Evolutionary conservation across 805 yeast species (phyloP).

Genomic region (Komagataella mondaviorum): DNA sequence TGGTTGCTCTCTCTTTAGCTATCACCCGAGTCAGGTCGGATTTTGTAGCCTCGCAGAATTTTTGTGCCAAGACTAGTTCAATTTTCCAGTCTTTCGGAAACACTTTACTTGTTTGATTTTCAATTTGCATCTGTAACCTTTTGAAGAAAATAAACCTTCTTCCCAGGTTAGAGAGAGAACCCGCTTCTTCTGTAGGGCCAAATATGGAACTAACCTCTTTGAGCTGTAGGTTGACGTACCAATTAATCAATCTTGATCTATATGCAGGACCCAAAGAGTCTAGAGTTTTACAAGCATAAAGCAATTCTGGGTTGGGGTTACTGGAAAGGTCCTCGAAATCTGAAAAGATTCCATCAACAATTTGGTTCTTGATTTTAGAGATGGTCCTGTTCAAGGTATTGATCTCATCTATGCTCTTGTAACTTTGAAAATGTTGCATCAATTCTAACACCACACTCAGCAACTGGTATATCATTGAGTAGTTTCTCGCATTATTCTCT

Average conservation of each 20-base stretch:
- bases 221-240: slow-evolving; percentile 62
- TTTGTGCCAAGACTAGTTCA: slow-evolving; percentile 40
- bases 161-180: slow-evolving; percentile 75
- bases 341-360: slow-evolving; percentile 56
- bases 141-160: slow-evolving; percentile 76
- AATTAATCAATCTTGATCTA: slow-evolving; percentile 45
- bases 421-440: slow-evolving; percentile 60
- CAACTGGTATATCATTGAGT: slow-evolving; percentile 42
- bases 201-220: slow-evolving; percentile 70
- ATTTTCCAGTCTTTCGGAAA: slow-evolving; percentile 73
- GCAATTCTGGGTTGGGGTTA: slow-evolving; percentile 19
- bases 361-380: slow-evolving; percentile 39
- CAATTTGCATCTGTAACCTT: slow-evolving; percentile 48
- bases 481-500: slow-evolving; percentile 18
- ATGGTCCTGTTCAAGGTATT: slow-evolving; percentile 51
- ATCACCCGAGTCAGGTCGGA: slow-evolving; percentile 50
- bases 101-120: slow-evolving; percentile 30
- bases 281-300: slow-evolving; percentile 60
- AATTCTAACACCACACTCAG: slow-evolving; percentile 65
- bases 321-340: slow-evolving; percentile 45
- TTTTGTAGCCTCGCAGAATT: slow-evolving; percentile 57
- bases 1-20: slow-evolving; percentile 18
- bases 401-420: slow-evolving; percentile 72
- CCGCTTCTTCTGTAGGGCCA: slow-evolving; percentile 79
- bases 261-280: slow-evolving; percentile 48